Evolutionary conservation across 2,329 filamentous ascomycete genomes (phyloP).

Genomic region (Nigrospora oryzae): DNA sequence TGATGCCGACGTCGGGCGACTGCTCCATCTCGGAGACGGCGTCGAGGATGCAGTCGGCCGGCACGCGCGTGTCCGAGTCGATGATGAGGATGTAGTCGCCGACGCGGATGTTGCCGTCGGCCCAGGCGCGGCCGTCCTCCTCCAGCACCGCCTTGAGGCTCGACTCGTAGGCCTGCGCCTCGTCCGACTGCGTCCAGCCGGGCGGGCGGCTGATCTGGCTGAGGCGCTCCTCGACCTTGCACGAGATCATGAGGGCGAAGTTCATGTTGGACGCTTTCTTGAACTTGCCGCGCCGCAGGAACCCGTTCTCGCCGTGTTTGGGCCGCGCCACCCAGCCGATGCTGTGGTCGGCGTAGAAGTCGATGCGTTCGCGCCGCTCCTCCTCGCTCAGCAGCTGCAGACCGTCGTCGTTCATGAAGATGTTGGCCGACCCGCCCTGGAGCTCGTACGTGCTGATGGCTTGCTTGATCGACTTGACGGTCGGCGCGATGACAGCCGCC

Average conservation of each 20-base stretch:
- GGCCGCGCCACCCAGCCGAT: constrained; percentile 64
- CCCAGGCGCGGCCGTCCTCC: constrained; percentile 47
- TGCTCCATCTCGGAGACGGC: constrained; percentile 65
- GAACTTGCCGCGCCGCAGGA: constrained; percentile 51
- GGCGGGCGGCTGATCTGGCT: constrained; percentile 32
- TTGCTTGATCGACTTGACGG: constrained; percentile 68
- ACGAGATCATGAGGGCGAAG: constrained; percentile 54
- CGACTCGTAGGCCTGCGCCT: constrained; percentile 39
- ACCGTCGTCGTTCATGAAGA: constrained; percentile 71
- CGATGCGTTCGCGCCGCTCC: constrained; percentile 53
- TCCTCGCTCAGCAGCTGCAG: constrained; percentile 59
- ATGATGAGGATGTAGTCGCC: constrained; percentile 59
- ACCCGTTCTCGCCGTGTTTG: constrained; percentile 54
- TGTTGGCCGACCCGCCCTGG: constrained; percentile 69
- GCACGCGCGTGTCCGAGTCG: constrained; percentile 63
- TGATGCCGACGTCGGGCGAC: constrained; percentile 60
- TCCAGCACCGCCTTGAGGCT: constrained; percentile 40
- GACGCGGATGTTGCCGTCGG: constrained; percentile 51
- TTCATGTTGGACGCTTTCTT: constrained; percentile 75
- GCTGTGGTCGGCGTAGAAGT: constrained; percentile 61
- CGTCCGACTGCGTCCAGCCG: constrained; percentile 32
- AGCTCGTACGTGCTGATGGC: constrained; percentile 71
- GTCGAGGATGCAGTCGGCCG: constrained; percentile 58
- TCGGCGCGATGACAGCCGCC: constrained; percentile 64
- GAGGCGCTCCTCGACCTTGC: constrained; percentile 54